A percentile compares a stretch with the other conserved stretches of the same genome.
Conservation (phyloP, 1,139 yeast genomes). For the Lizanozyma gosingica region DNA sequence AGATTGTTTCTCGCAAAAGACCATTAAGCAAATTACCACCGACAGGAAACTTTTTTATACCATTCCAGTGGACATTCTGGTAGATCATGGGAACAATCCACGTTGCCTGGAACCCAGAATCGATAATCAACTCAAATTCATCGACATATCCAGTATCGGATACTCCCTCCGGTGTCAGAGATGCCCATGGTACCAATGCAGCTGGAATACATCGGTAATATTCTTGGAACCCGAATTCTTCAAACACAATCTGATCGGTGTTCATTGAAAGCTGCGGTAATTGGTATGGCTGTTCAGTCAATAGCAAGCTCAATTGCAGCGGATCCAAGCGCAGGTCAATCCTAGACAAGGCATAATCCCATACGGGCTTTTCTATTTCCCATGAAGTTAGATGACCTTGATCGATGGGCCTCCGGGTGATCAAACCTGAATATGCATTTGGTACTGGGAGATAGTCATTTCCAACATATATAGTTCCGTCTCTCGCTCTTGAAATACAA, state of each 20-base stretch:
- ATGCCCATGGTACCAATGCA: background rate
- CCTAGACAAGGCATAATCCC: conserved; percentile 64
- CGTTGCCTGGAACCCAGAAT: conserved; percentile 82
- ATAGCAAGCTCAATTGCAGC: conserved; percentile 39
- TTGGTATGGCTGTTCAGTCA: conserved; percentile 76
- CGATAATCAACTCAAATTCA: conserved; percentile 75
- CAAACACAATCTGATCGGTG: conserved; percentile 89
- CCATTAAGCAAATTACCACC: conserved; percentile 87
- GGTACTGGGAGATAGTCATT: conserved; percentile 53
- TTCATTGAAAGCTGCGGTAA: conserved; percentile 76
- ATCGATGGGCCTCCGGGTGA: conserved; percentile 75
- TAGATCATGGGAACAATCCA: conserved; percentile 80
- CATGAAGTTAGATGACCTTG: conserved; percentile 85
- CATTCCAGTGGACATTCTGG: conserved; percentile 73
- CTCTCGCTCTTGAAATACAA: conserved; percentile 65
- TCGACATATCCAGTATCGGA: conserved; percentile 12
- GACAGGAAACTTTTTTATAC: conserved; percentile 61
- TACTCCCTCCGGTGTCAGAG: background rate
- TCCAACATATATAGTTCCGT: conserved; percentile 67
- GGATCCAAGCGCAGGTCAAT: conserved; percentile 34
- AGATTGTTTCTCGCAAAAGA: conserved; percentile 69
- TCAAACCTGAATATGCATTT: conserved; percentile 67
- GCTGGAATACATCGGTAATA: conserved; percentile 40
- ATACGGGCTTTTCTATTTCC: conserved; percentile 86
- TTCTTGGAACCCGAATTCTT: conserved; percentile 76